Evolutionary conservation across 257 asterid genomes (phyloP).

Genomic region (Ballota nigra): DNA sequence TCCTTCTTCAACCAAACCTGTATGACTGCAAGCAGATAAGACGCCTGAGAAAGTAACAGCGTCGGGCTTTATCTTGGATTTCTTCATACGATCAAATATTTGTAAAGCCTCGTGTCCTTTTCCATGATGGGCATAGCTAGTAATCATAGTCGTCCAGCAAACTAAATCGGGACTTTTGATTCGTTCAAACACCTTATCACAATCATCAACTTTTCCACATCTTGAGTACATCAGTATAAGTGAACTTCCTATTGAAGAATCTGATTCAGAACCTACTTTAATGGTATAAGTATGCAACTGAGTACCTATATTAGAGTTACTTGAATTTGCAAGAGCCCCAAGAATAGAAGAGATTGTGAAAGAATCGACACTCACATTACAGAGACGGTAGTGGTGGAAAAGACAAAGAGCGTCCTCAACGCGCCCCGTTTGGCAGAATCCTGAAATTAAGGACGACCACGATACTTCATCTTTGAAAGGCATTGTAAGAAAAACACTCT

Average conservation of each 20-base stretch:
- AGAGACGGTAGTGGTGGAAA: slow-evolving; percentile 41
- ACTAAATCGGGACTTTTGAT: slow-evolving; percentile 52
- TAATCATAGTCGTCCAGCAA: slow-evolving; percentile 64
- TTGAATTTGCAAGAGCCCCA: slow-evolving; percentile 36
- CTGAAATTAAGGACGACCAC: slow-evolving; percentile 64
- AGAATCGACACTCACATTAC: slow-evolving; percentile 36
- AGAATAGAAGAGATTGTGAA: slow-evolving; percentile 63
- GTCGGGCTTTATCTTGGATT: slow-evolving; percentile 55
- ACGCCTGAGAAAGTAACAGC: slow-evolving; percentile 53
- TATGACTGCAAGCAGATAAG: slow-evolving; percentile 76
- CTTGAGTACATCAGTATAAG: slow-evolving; percentile 72
- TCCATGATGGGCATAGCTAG: slow-evolving; percentile 77
- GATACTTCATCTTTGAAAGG: slow-evolving; percentile 51
- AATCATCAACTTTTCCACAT: slow-evolving; percentile 53
- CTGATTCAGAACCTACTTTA: slow-evolving; percentile 61
- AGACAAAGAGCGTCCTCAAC: slow-evolving; percentile 49
- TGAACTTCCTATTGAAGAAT: slow-evolving; percentile 58
- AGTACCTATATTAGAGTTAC: slow-evolving; percentile 34
- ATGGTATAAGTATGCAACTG: slow-evolving; percentile 51
- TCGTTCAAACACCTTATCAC: slow-evolving; percentile 45
- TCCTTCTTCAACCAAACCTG: slow-evolving; percentile 79
- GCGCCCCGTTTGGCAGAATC: slow-evolving; percentile 52
- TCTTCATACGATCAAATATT: slow-evolving; percentile 59
- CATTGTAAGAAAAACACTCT: slow-evolving; percentile 41
- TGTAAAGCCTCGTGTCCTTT: slow-evolving; percentile 62